Percentiles rank a stretch among this genome's conserved stretches.
phyloP scores from a whole-genome alignment of 768 basidiomycete species.

The Rhodotorula sphaerocarpa region DNA sequence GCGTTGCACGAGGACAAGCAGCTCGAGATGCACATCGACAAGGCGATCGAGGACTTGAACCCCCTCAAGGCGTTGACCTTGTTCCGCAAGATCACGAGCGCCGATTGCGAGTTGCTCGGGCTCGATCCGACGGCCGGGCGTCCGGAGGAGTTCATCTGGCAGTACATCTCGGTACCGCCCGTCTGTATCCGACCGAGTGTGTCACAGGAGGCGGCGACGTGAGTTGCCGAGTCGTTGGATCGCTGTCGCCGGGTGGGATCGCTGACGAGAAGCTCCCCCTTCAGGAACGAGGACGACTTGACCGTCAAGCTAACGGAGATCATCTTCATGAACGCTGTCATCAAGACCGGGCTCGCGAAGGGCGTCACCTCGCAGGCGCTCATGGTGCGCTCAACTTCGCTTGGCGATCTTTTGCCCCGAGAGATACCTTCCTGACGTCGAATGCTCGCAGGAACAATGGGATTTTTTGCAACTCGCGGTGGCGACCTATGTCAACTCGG shows the following conservation, averaged over 20 bases:
- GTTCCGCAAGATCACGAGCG: conserved; percentile 83
- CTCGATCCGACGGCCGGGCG: conserved; percentile 77
- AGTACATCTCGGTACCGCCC: conserved; percentile 95
- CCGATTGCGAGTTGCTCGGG: conserved; percentile 92
- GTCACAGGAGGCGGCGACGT: conserved; percentile 81
- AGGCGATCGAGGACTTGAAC: conserved; percentile 88
- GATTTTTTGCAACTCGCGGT: conserved; percentile 89
- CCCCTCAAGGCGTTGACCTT: conserved; percentile 86
- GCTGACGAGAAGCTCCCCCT: background rate
- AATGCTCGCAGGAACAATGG: conserved; percentile 77
- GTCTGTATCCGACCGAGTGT: conserved; percentile 96
- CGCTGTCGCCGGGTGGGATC: background rate
- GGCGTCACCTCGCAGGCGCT: conserved; percentile 80
- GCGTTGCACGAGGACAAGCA: conserved; percentile 84
- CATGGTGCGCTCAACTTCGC: conserved; percentile 53
- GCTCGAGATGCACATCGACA: conserved; percentile 70
- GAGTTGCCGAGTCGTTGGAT: conserved; percentile 12
- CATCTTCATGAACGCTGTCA: conserved; percentile 82
- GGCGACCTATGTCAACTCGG: conserved; percentile 97
- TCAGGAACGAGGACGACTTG: conserved; percentile 91
- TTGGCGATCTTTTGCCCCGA: background rate
- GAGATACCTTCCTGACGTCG: background rate
- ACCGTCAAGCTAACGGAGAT: conserved; percentile 97
- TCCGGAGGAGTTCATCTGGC: conserved; percentile 97
- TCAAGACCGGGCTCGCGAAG: conserved; percentile 78